Base-by-base conservation (phyloP, 2,329 filamentous ascomycete genomes). In the Pyrenophora tritici-repentis region DNA sequence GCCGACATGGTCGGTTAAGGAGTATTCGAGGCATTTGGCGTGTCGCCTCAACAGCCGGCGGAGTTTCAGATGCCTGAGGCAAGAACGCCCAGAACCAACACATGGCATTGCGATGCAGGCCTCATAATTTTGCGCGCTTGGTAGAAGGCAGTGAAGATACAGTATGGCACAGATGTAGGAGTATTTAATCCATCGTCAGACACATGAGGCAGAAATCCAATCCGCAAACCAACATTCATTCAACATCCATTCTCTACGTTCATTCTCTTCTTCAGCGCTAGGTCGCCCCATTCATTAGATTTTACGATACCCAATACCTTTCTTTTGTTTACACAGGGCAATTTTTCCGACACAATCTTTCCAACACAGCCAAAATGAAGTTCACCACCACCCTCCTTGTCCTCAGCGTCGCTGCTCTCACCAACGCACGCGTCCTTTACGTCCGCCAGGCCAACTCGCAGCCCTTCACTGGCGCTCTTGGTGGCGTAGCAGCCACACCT, bases 401-500 rank as follows among this genome's bases (percentile, higher is more conserved):
- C 18, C 50, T 67, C 49, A 53, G 55, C 54, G 42, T 58, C 38
- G 40, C 60, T 18, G 51, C 63, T 36, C 33, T 54, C 16, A 56
- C 55, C 38, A 51, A 58, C 22, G 63, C 63, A 32, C 58, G 62
- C 49, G 50, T 56, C 39, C 50, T 68, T 24, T 39, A 53, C 34
- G 41, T 50, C 22, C 67, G 65, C 36, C 64, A 65, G 48, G 55
- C 53, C 48, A 70, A 71, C 50, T 29, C 59, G 20, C 68, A 75
- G 53, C 53, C 66, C 24, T 78, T 78, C 63, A 76, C 73, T 17
- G 76, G 75, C 31, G 77, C 78, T 46, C 71, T 86, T 50, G 82
- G 78, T 38, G 83, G 81, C 41, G 73, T 81, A 43, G 73, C 75
- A 10, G 80, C 82, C 3, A 83, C 83, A 7, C 78, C 85, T 18